These are phyloP conservation scores for Fusarium marasasianum DNA, from an alignment of 2,329 filamentous ascomycete species.

Conservation along the genomic window DNA sequence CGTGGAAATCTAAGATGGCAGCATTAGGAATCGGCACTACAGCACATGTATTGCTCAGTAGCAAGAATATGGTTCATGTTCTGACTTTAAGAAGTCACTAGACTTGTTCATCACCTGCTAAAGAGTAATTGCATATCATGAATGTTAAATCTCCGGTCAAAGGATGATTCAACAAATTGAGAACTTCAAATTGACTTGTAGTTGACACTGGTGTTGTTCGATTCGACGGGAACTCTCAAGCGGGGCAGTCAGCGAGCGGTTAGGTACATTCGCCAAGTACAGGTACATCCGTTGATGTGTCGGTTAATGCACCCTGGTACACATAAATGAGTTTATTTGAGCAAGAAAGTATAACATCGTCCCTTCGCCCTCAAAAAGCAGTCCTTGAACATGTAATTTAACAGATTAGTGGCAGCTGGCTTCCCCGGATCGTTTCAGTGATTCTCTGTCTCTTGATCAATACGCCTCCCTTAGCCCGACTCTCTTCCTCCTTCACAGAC, in stretches of 20 bases:
- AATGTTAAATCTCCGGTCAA: too few relatives aligned
- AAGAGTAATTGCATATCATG: not conserved
- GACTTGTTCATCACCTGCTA: not conserved
- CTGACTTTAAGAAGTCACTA: not conserved
- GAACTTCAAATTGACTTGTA: not conserved
- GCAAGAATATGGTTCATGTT: not conserved
- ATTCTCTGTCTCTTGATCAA: not conserved
- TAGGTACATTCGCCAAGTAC: conserved; percentile 24
- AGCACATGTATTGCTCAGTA: not conserved
- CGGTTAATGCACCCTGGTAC: not conserved
- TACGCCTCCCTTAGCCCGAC: not conserved
- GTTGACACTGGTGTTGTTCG: not conserved
- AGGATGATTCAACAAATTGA: too few relatives aligned
- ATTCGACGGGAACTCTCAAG: not conserved
- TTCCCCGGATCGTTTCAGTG: not conserved
- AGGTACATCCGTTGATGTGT: conserved; percentile 13
- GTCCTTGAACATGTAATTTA: not conserved
- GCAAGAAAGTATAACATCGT: conserved; percentile 24
- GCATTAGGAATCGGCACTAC: not conserved
- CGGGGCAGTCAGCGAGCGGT: not conserved
- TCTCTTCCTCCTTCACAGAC: not conserved
- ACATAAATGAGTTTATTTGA: conserved; percentile 25
- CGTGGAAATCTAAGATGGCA: not conserved
- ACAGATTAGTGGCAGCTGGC: not conserved
- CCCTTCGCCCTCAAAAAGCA: not conserved